These are phyloP conservation scores for Boletus reticuloceps DNA, from an alignment of 768 basidiomycete species.

Conservation along the genomic window DNA sequence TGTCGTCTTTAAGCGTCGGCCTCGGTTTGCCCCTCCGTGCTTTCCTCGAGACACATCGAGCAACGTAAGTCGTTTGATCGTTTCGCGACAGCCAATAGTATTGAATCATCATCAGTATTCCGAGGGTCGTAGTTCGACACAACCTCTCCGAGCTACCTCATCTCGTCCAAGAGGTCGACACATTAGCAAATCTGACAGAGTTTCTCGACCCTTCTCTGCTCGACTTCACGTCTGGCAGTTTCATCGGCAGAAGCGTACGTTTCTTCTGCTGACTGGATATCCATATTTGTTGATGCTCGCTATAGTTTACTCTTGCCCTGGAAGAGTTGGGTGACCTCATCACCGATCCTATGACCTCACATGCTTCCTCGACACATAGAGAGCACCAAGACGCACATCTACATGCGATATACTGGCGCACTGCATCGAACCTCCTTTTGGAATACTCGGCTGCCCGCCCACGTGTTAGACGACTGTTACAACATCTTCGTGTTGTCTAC, in stretches of 20 bases:
- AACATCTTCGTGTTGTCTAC: slow-evolving; percentile 16
- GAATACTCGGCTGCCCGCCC: slow-evolving; percentile 31
- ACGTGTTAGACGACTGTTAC: slow-evolving; percentile 15
- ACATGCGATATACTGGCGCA: slow-evolving; percentile 28
- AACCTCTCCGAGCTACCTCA: not conserved
- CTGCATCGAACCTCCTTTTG: slow-evolving; percentile 30
- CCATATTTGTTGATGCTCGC: not conserved
- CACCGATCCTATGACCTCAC: not conserved
- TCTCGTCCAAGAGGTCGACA: slow-evolving; percentile 2
- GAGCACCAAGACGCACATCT: slow-evolving; percentile 12
- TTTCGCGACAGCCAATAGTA: not conserved
- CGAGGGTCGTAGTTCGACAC: not conserved
- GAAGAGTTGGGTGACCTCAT: slow-evolving; percentile 26
- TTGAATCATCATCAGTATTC: slow-evolving; percentile 9
- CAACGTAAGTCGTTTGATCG: slow-evolving; percentile 11
- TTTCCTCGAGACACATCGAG: slow-evolving; percentile 21
- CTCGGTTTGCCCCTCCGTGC: slow-evolving; percentile 20
- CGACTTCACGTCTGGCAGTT: slow-evolving; percentile 24
- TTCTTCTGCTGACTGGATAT: not conserved
- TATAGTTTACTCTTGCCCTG: slow-evolving; percentile 28
- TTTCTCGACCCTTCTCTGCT: slow-evolving; percentile 18
- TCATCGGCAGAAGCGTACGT: slow-evolving; percentile 30
- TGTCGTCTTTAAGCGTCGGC: slow-evolving; percentile 20
- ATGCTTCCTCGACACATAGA: not conserved
- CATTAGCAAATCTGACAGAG: slow-evolving; percentile 21